Conservation (phyloP, 2,329 filamentous ascomycete species). For the Colletotrichum sublineola region DNA sequence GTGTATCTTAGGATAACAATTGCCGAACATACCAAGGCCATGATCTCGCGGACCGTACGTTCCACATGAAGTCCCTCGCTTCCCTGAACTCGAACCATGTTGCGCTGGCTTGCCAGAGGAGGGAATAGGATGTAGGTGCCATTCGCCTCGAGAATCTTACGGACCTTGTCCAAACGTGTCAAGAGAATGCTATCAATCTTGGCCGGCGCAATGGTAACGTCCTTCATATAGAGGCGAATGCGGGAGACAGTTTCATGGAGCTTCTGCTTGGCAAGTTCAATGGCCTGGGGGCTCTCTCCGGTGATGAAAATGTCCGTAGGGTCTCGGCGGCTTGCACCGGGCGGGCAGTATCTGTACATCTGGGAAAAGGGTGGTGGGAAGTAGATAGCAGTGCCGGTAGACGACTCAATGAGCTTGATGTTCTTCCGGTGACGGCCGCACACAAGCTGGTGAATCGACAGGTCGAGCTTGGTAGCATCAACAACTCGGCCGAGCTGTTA, state of each 20-base stretch:
- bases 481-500: constrained; percentile 77
- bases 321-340: constrained; percentile 83
- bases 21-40: constrained; percentile 80
- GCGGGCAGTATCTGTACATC: constrained; percentile 90
- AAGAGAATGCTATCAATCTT: constrained; percentile 97
- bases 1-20: constrained; percentile 32
- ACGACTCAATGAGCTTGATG: constrained; percentile 97
- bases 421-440: constrained; percentile 96
- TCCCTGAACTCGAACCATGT: constrained; percentile 89
- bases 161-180: constrained; percentile 92
- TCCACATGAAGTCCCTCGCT: constrained; percentile 95
- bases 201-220: constrained; percentile 87
- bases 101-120: constrained; percentile 85
- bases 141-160: constrained; percentile 97
- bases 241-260: constrained; percentile 86
- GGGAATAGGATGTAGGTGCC: constrained; percentile 96
- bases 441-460: constrained; percentile 90
- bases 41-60: constrained; percentile 93
- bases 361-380: constrained; percentile 95
- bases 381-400: constrained; percentile 96
- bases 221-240: constrained; percentile 90
- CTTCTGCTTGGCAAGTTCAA: constrained; percentile 90
- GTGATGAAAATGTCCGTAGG: constrained; percentile 96
- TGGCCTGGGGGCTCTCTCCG: constrained; percentile 86
- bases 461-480: constrained; percentile 84